Evolutionary conservation across 2,329 filamentous ascomycete genomes (phyloP).

Genomic region (Grosmannia serpens): DNA sequence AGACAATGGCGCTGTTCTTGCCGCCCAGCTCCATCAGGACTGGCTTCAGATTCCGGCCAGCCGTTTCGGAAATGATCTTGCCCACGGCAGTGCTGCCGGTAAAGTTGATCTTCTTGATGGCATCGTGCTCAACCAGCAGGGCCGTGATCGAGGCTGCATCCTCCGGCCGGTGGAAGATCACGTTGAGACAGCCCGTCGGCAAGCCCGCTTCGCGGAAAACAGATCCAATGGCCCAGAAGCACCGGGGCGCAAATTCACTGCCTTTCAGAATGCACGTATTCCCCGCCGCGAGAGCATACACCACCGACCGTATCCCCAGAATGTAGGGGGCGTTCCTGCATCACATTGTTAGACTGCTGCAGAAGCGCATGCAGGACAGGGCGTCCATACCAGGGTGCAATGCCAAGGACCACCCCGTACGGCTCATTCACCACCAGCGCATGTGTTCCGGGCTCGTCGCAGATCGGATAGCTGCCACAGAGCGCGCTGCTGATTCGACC

Average conservation of each 20-base stretch:
- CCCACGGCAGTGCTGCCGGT: conserved; percentile 69
- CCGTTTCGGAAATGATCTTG: conserved; percentile 56
- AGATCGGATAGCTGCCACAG: neutral
- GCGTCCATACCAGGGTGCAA: conserved; percentile 61
- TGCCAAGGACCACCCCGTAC: conserved; percentile 65
- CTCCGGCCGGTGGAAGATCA: conserved; percentile 53
- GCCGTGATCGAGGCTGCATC: conserved; percentile 57
- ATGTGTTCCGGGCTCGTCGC: neutral
- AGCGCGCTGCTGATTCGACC: conserved; percentile 18
- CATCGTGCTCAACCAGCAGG: conserved; percentile 53
- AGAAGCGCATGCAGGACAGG: conserved; percentile 14
- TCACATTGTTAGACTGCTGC: neutral
- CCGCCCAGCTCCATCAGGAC: conserved; percentile 73
- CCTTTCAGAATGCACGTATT: conserved; percentile 67
- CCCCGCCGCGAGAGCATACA: conserved; percentile 61
- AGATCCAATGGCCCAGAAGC: conserved; percentile 49
- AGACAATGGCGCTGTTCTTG: conserved; percentile 68
- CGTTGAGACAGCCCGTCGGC: conserved; percentile 62
- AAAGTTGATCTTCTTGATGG: conserved; percentile 74
- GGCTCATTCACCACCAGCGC: conserved; percentile 65
- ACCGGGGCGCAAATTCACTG: conserved; percentile 55
- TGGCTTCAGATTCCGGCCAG: conserved; percentile 67
- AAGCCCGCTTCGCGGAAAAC: conserved; percentile 65
- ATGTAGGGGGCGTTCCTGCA: conserved; percentile 46
- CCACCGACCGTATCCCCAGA: conserved; percentile 41